phyloP scores from a whole-genome alignment of 73 alveolate genomes.

The Paramecium tetraurelia region DNA sequence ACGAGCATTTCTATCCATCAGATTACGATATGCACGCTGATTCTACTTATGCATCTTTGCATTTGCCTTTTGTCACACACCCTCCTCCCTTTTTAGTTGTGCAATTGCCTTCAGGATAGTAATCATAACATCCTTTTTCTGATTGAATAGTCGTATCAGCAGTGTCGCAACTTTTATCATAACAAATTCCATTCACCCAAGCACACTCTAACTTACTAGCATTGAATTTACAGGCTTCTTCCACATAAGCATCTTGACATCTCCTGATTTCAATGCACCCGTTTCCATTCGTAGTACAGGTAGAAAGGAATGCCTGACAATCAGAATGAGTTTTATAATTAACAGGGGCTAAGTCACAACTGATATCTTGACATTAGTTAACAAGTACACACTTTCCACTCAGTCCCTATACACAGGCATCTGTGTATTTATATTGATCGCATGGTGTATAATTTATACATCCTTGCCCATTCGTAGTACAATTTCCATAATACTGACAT shows the following conservation, averaged over 20 bases:
- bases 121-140: not conserved
- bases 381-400: not conserved
- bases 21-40: not conserved
- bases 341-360: not conserved
- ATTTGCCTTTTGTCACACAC: not conserved
- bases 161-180: not conserved
- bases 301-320: not conserved
- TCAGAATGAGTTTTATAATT: not conserved
- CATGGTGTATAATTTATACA: not conserved
- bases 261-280: not conserved
- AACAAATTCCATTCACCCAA: not conserved
- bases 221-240: not conserved
- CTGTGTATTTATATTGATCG: not conserved
- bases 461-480: not conserved
- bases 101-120: not conserved
- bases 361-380: not conserved
- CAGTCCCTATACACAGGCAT: not conserved
- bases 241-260: slow-evolving; percentile 20
- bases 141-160: not conserved
- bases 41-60: slow-evolving; percentile 6
- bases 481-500: not conserved
- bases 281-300: not conserved
- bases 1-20: not conserved
- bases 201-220: not conserved
- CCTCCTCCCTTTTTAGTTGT: slow-evolving; percentile 32